These are phyloP conservation scores for Fusarium duplospermum DNA, from an alignment of 2,329 filamentous ascomycete genomes.

Conservation along the genomic window DNA sequence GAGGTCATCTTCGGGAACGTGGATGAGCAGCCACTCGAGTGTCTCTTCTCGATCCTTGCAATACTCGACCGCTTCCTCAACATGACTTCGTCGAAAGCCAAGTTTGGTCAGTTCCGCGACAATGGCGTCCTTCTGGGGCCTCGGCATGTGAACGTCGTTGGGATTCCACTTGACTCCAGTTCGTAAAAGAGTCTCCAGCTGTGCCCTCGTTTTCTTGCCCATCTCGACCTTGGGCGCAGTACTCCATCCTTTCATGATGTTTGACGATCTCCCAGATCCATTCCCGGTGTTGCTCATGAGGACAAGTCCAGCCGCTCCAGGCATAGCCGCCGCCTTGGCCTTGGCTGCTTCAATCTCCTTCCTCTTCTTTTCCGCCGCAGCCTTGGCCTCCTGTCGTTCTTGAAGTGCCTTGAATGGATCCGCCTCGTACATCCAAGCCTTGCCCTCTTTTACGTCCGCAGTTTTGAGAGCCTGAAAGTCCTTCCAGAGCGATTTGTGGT, in stretches of 20 bases:
- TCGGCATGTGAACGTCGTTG: constrained; percentile 74
- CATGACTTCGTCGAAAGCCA: constrained; percentile 89
- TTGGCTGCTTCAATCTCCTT: constrained; percentile 75
- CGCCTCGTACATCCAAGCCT: constrained; percentile 91
- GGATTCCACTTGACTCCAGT: constrained; percentile 89
- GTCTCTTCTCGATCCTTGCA: constrained; percentile 94
- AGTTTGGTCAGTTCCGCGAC: constrained; percentile 80
- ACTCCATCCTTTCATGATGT: constrained; percentile 80
- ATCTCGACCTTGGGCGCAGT: constrained; percentile 92
- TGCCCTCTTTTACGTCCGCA: constrained; percentile 80
- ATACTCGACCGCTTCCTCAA: constrained; percentile 86
- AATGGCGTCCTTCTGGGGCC: constrained; percentile 67
- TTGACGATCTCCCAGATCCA: constrained; percentile 49
- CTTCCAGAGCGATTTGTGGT: constrained; percentile 92
- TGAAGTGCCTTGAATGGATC: constrained; percentile 88
- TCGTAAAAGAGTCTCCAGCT: constrained; percentile 84
- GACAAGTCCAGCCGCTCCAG: constrained; percentile 66
- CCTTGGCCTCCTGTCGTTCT: constrained; percentile 83
- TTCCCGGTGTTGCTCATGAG: constrained; percentile 59
- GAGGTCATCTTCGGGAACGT: constrained; percentile 97
- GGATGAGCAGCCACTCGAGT: constrained; percentile 94
- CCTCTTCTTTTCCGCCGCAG: constrained; percentile 81
- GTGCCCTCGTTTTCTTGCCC: constrained; percentile 81
- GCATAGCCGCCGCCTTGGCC: constrained; percentile 75
- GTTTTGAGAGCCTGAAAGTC: constrained; percentile 87